Base-by-base conservation (phyloP, 2,329 filamentous ascomycete genomes). In the Xylariaceae sp. region DNA sequence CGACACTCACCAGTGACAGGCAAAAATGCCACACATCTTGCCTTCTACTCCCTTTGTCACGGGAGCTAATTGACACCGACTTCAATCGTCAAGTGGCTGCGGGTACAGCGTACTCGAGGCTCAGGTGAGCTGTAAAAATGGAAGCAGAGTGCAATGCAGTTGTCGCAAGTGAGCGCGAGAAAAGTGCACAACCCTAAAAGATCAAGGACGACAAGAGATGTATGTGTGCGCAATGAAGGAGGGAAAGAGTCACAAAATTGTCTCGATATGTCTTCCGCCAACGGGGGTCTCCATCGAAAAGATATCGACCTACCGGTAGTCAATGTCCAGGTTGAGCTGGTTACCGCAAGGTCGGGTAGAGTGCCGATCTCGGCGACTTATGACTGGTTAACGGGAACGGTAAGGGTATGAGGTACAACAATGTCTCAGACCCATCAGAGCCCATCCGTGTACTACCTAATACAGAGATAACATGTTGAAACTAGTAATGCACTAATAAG, bases 11-110 rank as follows among this genome's bases (percentile, higher is more conserved):
- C 79, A 76, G 71, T 96, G 88, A 72, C 90, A 96, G 60, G 89
- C 90, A 69, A 96, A 96, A 63, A 96, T 95, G 69, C 89, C 89
- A 84, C 89, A 95, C 89, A 95, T 95, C 59, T 66, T 85, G 74
- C 29, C 19, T 32, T 7, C 30, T 32, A 7, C 6, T 32, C 13
- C 13, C 22, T 26, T 11, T 26, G 22, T 11, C 6, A 11, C 22
- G 11, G 22, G 22, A 26, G 6, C 11, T 11, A 26, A 26, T 6
- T 11, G 6, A 11, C 22, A 11, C 22, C 11, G 11, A 11, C 22
- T 26, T 11, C 22, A 26, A 11, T 6, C 11, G 11, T 26, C 6
- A 26, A 26, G n/a, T n/a, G n/a, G n/a, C n/a, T n/a, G n/a, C n/a
- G n/a, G n/a, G n/a, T n/a, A n/a, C n/a, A n/a, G n/a, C n/a, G n/a